A percentile compares a stretch with the other conserved stretches of the same genome.
These are phyloP conservation scores for Nicotiana benthamiana DNA, from an alignment of 257 asterid genomes.

Conservation along the genomic window DNA sequence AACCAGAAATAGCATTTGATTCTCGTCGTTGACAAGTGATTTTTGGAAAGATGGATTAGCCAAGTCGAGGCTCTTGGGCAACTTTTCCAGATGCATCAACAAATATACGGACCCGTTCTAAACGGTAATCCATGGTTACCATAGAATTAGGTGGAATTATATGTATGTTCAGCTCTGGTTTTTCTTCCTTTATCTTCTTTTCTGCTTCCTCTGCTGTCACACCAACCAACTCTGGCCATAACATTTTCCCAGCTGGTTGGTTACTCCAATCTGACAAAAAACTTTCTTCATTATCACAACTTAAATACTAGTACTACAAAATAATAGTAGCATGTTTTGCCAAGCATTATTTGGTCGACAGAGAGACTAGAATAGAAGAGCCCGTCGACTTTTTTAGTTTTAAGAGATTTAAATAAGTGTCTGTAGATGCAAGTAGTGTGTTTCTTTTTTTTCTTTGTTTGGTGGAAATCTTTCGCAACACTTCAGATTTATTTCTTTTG, in stretches of 20 bases:
- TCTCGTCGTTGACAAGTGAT: background rate
- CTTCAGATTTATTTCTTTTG: too few species aligned
- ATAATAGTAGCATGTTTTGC: too few species aligned
- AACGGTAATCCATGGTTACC: constrained; percentile 32
- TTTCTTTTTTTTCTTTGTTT: too few species aligned
- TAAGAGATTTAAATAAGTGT: too few species aligned
- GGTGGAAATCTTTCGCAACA: too few species aligned
- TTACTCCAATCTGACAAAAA: background rate
- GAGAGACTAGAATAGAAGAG: too few species aligned
- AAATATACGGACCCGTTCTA: constrained; percentile 42
- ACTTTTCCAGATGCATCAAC: constrained; percentile 41
- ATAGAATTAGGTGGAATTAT: constrained; percentile 20
- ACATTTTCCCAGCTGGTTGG: constrained; percentile 13
- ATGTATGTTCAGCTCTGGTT: constrained; percentile 12
- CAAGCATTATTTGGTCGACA: too few species aligned
- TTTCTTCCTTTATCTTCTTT: constrained; percentile 36
- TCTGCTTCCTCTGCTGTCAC: constrained; percentile 41
- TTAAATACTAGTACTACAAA: background rate
- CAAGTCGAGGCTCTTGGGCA: constrained; percentile 28
- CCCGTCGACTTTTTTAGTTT: too few species aligned
- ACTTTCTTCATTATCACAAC: background rate
- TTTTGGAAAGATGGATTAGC: constrained; percentile 18
- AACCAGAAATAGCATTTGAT: background rate
- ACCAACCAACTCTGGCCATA: constrained; percentile 59
- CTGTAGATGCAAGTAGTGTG: too few species aligned